Evolutionary conservation across 345 rosid genomes (phyloP).

Genomic region (Arabis hirsuta): DNA sequence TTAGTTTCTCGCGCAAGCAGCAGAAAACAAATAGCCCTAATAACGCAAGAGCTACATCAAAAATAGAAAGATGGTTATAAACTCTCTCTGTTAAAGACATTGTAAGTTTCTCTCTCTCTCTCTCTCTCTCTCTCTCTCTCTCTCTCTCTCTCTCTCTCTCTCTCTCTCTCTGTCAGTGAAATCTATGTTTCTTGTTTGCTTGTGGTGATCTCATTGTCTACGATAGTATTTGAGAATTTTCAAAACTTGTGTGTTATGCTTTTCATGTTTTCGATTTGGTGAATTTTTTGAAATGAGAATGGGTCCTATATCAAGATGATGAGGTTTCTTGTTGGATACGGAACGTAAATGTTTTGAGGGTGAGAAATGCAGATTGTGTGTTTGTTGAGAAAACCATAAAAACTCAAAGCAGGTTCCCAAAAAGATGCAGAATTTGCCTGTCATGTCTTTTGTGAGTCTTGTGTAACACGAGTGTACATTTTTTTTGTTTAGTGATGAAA

Average conservation of each 20-base stretch:
- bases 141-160: neutral
- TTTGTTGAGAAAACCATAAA: constrained; percentile 9
- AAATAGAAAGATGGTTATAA: constrained; percentile 38
- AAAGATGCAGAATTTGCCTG: constrained; percentile 19
- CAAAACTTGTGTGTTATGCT: neutral
- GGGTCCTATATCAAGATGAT: neutral
- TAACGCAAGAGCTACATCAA: constrained; percentile 52
- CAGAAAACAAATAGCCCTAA: constrained; percentile 58
- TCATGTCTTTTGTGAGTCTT: constrained; percentile 29
- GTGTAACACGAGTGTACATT: neutral
- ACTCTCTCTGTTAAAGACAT: constrained; percentile 40
- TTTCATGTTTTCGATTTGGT: constrained; percentile 17
- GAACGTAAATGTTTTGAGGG: neutral
- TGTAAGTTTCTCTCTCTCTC: neutral
- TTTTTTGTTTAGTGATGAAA: neutral
- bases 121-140: neutral
- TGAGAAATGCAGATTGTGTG: constrained; percentile 35
- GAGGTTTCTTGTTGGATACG: constrained; percentile 17
- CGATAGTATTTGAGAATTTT: no score
- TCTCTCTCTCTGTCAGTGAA: constrained; percentile 1
- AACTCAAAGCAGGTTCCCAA: constrained; percentile 5
- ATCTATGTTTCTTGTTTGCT: neutral
- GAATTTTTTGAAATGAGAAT: neutral
- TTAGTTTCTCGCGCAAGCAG: constrained; percentile 53
- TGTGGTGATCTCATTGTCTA: constrained; percentile 5